Base-by-base conservation (phyloP, 2,329 filamentous ascomycete species). In the Neonectria ditissima region DNA sequence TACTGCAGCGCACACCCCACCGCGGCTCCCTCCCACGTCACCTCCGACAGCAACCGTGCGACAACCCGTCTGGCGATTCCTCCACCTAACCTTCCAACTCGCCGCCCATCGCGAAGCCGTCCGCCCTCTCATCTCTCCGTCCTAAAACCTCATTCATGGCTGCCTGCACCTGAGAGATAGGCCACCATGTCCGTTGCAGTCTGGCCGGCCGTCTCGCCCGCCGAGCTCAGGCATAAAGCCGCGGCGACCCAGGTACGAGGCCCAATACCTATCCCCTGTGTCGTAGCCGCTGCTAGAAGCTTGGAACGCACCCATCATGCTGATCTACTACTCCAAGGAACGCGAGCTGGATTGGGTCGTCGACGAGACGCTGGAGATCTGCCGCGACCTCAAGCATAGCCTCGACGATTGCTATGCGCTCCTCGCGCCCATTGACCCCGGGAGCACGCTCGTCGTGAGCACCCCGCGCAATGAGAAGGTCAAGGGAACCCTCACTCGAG, bases 401-500 rank as follows among this genome's bases (percentile, higher is more conserved):
- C 87, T 98, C 3, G 90, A 96, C 76, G 94, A 97, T 80, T 97
- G 94, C 80, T 93, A 94, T 70, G 89, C 91, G 18, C 86, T 98
- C 24, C 88, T 99, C 30, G 91, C 93, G 8, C 94, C 95, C 1
- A 86, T 91, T 67, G 93, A 97, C 75, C 90, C 91, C 1, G 94
- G 94, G 9, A 94, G 91, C 72, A 99, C 95, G 1, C 87, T 99
- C 28, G 94, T 96, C 30, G 86, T 99, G 69, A 96, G 92, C 65
- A 97, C 94, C 14, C 87, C 91, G 59, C 88, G 94, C 59, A 95
- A 93, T 59, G 96, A 99, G 81, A 89, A 87, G 69, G 89, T 98
- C 66, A 99, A 99, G 79, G 96, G 96, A 18, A 92, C 93, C 72
- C 88, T 98, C 64, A 98, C 95, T 1, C 89, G 96, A 57, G 89